Base-by-base conservation (phyloP, 208 protist species). In the Trypanosoma conorhini region DNA sequence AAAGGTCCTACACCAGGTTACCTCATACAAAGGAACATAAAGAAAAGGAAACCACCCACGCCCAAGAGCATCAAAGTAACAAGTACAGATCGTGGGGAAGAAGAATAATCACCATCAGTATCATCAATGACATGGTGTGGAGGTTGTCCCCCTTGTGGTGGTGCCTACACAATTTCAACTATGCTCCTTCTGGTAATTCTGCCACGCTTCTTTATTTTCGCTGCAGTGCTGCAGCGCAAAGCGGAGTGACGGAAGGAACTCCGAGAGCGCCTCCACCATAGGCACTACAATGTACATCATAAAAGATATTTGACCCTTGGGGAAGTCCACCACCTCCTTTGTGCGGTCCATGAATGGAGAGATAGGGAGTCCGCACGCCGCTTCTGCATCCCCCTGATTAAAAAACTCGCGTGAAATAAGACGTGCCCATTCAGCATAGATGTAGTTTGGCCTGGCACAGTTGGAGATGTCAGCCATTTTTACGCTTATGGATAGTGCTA, bases 381-480 rank as follows among this genome's bases (percentile, higher is more conserved):
- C 67, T 73, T 99, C 96, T 40, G 80, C 86, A 64, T 98, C 95
- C 33, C 97, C 97, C 73, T 99, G 96, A 17, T 87, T 72, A 67
- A 95, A 97, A 72, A 98, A 98, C 83, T 99, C 96, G 33, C 80
- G 69, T 13, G 89, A 84, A 57, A 98, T 97, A 72, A 92, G 88
- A 61, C 85, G 75, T n/a, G 95, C 87, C 96, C 97, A 99, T 58
- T 93, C 87, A 0, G 88, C 74, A 71, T 91, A 97, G 51, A 97
- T 88, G 63, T 87, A 80, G 74, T 84, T 88, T 19, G 92, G 91
- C 21, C 97, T 92, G 9, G 88, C 83, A 46, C 92, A 94, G 70
- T 99, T 98, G 8, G 87, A 96, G 38, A 98, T 95, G 65, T 99
- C 97, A 1, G 97, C 94, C 80, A 96, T 95, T 69, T 99, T 98